Conservation (phyloP, 208 protist species). For the Acanthamoeba royreba region DNA sequence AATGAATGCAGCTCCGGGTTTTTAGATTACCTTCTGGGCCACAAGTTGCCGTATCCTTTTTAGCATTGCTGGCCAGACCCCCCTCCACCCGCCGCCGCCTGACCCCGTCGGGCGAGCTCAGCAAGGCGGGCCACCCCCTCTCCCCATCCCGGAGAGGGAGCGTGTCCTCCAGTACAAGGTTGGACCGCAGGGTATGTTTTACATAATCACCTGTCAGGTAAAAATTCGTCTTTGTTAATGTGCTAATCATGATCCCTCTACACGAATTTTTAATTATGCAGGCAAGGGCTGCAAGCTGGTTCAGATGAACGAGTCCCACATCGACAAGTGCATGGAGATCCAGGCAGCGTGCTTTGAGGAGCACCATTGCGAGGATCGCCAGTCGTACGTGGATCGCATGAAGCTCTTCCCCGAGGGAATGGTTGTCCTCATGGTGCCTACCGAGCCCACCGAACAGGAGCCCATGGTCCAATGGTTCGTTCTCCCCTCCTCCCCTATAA, state of each 20-base stretch:
- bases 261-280: background rate
- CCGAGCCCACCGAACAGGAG: background rate
- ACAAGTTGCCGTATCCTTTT: slow-evolving; percentile 37
- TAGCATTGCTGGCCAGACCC: background rate
- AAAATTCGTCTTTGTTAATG: background rate
- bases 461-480: background rate
- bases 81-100: background rate
- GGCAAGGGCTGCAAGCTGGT: slow-evolving; percentile 30
- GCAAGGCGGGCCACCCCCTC: background rate
- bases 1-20: background rate
- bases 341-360: background rate
- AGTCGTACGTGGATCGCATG: background rate
- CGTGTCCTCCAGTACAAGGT: slow-evolving; percentile 20
- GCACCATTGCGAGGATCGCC: background rate
- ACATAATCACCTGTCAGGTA: background rate
- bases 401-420: background rate
- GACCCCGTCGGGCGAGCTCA: no score
- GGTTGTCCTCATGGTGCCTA: slow-evolving; percentile 12
- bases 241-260: background rate
- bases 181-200: background rate
- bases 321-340: slow-evolving; percentile 13
- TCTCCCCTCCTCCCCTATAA: no score
- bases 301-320: slow-evolving; percentile 12
- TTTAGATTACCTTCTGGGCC: slow-evolving; percentile 16
- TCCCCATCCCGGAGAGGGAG: background rate